These are phyloP conservation scores for Begonia peltatifolia DNA, from an alignment of 306 rosid species.

Conservation along the genomic window DNA sequence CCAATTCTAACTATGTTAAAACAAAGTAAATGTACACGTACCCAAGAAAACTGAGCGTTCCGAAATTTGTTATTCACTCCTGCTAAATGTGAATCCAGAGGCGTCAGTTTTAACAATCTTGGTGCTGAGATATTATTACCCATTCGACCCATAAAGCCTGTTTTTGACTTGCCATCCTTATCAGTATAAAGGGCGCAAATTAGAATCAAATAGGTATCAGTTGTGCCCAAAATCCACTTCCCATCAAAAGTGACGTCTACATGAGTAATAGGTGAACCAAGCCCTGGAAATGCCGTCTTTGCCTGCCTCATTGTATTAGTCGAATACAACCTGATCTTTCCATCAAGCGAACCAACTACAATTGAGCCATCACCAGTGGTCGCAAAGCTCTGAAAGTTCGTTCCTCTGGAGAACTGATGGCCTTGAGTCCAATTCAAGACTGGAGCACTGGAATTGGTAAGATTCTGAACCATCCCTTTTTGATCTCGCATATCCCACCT, in stretches of 20 bases:
- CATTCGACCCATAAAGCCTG: constrained; percentile 86
- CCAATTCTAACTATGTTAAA: no score
- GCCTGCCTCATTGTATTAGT: constrained; percentile 84
- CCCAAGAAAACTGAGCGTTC: constrained; percentile 97
- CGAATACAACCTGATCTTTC: constrained; percentile 82
- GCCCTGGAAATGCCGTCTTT: constrained; percentile 92
- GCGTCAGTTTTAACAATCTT: constrained; percentile 77
- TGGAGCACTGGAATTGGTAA: constrained; percentile 44
- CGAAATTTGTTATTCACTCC: constrained; percentile 75
- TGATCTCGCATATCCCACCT: constrained; percentile 99
- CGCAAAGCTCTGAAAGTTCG: constrained; percentile 94
- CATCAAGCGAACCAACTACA: constrained; percentile 91
- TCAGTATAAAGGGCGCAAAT: constrained; percentile 72
- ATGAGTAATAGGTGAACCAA: constrained; percentile 87
- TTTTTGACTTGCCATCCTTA: constrained; percentile 75
- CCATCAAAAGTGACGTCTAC: constrained; percentile 95
- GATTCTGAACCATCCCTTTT: constrained; percentile 79
- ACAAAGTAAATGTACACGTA: constrained; percentile 19
- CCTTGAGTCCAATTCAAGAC: constrained; percentile 91
- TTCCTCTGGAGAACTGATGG: constrained; percentile 89
- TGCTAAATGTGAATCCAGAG: constrained; percentile 88
- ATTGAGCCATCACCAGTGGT: constrained; percentile 93
- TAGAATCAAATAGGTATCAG: constrained; percentile 64
- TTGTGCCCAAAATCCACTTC: constrained; percentile 90
- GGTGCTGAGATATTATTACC: constrained; percentile 92